Percentiles rank a stretch among this genome's conserved stretches.
Conservation (phyloP, 192 early-diverging fungal species). For the Linnemannia schmuckeri region DNA sequence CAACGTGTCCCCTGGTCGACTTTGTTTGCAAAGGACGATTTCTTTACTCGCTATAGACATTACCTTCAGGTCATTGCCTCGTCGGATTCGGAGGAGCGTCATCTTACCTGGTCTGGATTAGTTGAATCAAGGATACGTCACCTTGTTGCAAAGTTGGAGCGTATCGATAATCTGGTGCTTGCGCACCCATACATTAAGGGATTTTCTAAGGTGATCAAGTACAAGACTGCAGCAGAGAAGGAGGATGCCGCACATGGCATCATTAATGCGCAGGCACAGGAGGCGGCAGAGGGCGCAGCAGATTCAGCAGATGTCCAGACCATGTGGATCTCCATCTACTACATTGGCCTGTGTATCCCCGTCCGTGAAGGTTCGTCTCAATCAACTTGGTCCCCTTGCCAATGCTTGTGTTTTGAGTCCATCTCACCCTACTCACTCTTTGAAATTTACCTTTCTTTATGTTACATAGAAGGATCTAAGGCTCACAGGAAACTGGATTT, state of each 20-base stretch:
- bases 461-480: constrained; percentile 50
- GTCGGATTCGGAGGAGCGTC: constrained; percentile 78
- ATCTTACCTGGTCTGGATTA: constrained; percentile 88
- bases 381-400: background rate
- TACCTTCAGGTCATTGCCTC: constrained; percentile 93
- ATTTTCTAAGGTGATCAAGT: constrained; percentile 77
- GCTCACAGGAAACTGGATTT: constrained; percentile 81
- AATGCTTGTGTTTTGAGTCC: background rate
- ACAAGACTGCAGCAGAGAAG: constrained; percentile 75
- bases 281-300: constrained; percentile 26
- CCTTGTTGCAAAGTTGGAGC: constrained; percentile 87
- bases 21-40: constrained; percentile 90
- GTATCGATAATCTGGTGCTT: constrained; percentile 74
- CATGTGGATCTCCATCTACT: constrained; percentile 87
- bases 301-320: constrained; percentile 39
- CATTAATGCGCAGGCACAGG: constrained; percentile 55
- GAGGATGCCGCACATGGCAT: constrained; percentile 77
- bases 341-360: constrained; percentile 86
- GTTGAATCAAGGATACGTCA: constrained; percentile 94
- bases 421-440: background rate
- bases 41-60: constrained; percentile 88
- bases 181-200: constrained; percentile 95
- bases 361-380: constrained; percentile 62
- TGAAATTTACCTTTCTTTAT: background rate
- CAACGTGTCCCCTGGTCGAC: constrained; percentile 83